Base-by-base conservation (phyloP, 768 basidiomycete species). In the Tricholoma terreum region DNA sequence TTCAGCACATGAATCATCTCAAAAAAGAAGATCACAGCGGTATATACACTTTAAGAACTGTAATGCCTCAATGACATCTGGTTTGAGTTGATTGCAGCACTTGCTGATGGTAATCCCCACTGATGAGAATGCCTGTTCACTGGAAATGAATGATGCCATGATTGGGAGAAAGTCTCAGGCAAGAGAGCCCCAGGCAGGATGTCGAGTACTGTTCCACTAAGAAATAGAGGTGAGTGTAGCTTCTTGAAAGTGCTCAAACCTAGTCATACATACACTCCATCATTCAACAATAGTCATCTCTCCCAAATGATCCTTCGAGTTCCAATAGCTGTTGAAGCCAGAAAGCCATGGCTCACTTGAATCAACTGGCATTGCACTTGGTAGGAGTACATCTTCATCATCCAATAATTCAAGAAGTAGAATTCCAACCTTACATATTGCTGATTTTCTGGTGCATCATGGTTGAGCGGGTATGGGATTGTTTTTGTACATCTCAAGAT, bases 31-130 rank as follows among this genome's bases (percentile, higher is more conserved):
- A 45, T 67, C 60, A 52, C 38, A n/a, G 8, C 50, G 33, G 40
- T 65, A 57, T 4, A 63, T 12, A 43, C 62, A 67, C 52, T 67
- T 66, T 33, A 71, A 40, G 22, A 52, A 59, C 55, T 73, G 70
- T 33, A 73, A 45, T 3, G 69, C 74, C 55, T 73, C 69, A 6
- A 73, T 67, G 50, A 73, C 65, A 60, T 75, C 74, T 35, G 54
- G 67, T 52, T 72, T 70, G 31, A 73, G 61, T 4, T 61, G 61
- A 56, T 73, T 75, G 8, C 67, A 64, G 22, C 61, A 63, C 58
- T 74, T 75, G 24, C 61, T 69, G 38, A 77, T 70, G 0, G 76
- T 77, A 33, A 78, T 75, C 1, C 76, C 71, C 8, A 67, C 75
- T 5, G 67, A 63, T 1, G 73, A 78, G 62, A 79, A 78, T 8